Conservation (phyloP, 2,329 filamentous ascomycete species). For the Cytospora chrysosperma region DNA sequence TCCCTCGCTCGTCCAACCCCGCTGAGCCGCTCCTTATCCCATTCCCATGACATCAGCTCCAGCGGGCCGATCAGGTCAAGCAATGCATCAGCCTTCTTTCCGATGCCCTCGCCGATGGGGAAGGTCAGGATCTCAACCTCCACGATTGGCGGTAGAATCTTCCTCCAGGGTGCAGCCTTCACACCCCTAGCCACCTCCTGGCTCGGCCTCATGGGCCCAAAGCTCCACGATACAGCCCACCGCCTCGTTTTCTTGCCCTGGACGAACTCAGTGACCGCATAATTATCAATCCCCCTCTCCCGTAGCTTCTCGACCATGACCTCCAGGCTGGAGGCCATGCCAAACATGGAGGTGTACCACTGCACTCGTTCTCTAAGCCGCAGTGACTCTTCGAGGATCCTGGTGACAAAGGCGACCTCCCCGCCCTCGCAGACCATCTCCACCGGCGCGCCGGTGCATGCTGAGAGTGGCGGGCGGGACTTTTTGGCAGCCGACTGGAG, state of each 20-base stretch:
- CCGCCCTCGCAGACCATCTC: constrained; percentile 80
- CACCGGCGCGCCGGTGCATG: constrained; percentile 71
- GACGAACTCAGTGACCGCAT: constrained; percentile 75
- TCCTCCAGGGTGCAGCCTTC: constrained; percentile 40
- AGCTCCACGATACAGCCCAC: constrained; percentile 92
- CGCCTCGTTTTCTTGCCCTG: constrained; percentile 76
- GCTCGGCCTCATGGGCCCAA: constrained; percentile 62
- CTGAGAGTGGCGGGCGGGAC: constrained; percentile 64
- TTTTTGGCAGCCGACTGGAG: constrained; percentile 64
- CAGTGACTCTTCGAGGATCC: constrained; percentile 48
- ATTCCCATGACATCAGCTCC: constrained; percentile 62
- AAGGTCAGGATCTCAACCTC: constrained; percentile 46
- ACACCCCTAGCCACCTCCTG: constrained; percentile 45
- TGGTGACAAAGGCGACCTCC: constrained; percentile 89
- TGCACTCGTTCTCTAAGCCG: constrained; percentile 54
- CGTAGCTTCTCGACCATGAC: constrained; percentile 60
- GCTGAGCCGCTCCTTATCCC: constrained; percentile 51
- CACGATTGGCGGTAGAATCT: constrained; percentile 43
- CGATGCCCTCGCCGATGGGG: constrained; percentile 43
- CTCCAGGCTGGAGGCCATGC: constrained; percentile 71
- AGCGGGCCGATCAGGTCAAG: constrained; percentile 52
- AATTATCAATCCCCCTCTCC: constrained; percentile 66
- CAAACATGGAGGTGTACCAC: constrained; percentile 93
- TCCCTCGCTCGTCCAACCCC: constrained; percentile 64
- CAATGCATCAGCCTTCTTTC: constrained; percentile 36